Evolutionary conservation across 345 rosid species (phyloP).

Genomic region (Cardiospermum halicacabum): DNA sequence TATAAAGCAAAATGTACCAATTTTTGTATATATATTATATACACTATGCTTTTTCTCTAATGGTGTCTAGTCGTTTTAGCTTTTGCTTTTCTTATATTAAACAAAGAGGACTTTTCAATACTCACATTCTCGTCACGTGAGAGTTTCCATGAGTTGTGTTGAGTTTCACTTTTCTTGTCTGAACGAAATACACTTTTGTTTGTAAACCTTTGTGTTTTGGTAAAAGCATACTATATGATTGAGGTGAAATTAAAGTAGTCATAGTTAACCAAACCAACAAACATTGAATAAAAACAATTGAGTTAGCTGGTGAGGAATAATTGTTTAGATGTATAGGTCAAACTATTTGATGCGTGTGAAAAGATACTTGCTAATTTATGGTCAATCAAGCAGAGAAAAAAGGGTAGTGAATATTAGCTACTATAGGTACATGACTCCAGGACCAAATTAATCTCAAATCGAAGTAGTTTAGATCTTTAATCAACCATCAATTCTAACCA

Average conservation of each 20-base stretch:
- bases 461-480: not conserved
- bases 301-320: not conserved
- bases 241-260: no score
- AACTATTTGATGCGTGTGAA: not conserved
- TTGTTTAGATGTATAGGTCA: not conserved
- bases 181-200: not conserved
- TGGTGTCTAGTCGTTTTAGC: not conserved
- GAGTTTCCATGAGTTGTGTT: not conserved
- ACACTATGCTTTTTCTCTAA: no score
- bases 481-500: not conserved
- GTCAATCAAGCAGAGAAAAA: constrained; percentile 5
- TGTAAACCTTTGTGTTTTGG: not conserved
- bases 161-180: not conserved
- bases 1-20: no score
- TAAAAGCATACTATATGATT: no score
- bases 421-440: no score
- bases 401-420: no score
- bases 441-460: not conserved
- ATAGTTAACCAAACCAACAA: not conserved
- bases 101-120: not conserved
- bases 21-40: no score
- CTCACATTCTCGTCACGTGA: not conserved
- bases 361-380: not conserved
- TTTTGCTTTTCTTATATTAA: not conserved
- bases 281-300: not conserved